Evolutionary conservation across 306 rosid genomes (phyloP).

Genomic region (Oemleria cerasiformis): DNA sequence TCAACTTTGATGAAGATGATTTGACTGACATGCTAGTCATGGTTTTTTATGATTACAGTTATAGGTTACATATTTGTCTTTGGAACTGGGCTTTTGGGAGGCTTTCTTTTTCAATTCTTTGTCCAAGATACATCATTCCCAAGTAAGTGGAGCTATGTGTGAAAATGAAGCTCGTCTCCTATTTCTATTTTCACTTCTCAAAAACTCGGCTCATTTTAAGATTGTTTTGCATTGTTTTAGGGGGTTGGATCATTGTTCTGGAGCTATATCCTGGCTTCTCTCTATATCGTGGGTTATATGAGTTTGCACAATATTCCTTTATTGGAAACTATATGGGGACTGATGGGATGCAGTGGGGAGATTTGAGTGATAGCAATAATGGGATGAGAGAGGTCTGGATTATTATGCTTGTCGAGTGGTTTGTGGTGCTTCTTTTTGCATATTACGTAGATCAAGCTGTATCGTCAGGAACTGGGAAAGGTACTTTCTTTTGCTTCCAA

Average conservation of each 20-base stretch:
- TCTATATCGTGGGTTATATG: slow-evolving; percentile 78
- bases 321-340: slow-evolving; percentile 58
- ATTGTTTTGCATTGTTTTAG: slow-evolving; percentile 34
- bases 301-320: slow-evolving; percentile 68
- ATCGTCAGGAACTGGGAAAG: slow-evolving; percentile 58
- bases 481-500: slow-evolving; percentile 59
- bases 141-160: slow-evolving; percentile 51
- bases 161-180: background rate
- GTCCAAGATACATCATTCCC: slow-evolving; percentile 69
- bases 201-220: background rate
- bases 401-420: slow-evolving; percentile 74
- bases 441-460: slow-evolving; percentile 65
- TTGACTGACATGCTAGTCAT: slow-evolving; percentile 20
- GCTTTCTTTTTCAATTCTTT: slow-evolving; percentile 71
- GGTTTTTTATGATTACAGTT: slow-evolving; percentile 41
- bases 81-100: slow-evolving; percentile 82
- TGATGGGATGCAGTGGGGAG: slow-evolving; percentile 81
- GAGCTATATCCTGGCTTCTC: slow-evolving; percentile 86
- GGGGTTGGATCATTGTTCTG: slow-evolving; percentile 68
- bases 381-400: slow-evolving; percentile 70
- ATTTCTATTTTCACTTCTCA: background rate
- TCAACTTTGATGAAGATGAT: slow-evolving; percentile 10
- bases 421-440: slow-evolving; percentile 58
- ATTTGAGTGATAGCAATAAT: slow-evolving; percentile 61
- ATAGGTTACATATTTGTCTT: slow-evolving; percentile 70